Conservation (phyloP, 108 stramenopile genomes). For the Discostella stelligeroides region DNA sequence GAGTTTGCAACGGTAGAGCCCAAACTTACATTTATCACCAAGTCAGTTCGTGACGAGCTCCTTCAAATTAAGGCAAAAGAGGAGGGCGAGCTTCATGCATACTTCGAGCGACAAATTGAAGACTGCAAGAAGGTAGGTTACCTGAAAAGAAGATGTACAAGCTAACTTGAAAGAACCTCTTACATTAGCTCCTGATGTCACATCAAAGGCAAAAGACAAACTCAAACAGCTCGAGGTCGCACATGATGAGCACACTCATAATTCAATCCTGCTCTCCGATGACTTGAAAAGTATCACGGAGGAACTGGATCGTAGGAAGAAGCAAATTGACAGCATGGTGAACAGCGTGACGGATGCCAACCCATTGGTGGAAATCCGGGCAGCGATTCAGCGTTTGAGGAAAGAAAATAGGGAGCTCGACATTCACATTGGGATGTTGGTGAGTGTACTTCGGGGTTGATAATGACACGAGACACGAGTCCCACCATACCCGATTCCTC, state of each 20-base stretch:
- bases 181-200: not conserved
- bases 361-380: slow-evolving; percentile 35
- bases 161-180: not conserved
- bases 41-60: slow-evolving; percentile 19
- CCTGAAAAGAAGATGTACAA: too few relatives aligned
- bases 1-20: slow-evolving; percentile 23
- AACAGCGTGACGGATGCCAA: slow-evolving; percentile 40
- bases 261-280: slow-evolving; percentile 15
- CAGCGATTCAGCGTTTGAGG: slow-evolving; percentile 31
- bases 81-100: slow-evolving; percentile 7
- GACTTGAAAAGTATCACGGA: slow-evolving; percentile 13
- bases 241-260: slow-evolving; percentile 18
- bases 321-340: slow-evolving; percentile 38
- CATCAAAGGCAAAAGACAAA: slow-evolving; percentile 7
- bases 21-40: slow-evolving; percentile 3
- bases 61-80: slow-evolving; percentile 24
- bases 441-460: slow-evolving; percentile 19
- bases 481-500: too few relatives aligned
- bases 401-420: slow-evolving; percentile 47
- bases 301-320: slow-evolving; percentile 29
- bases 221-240: slow-evolving; percentile 17
- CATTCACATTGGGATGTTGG: slow-evolving; percentile 33
- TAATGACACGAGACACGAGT: too few relatives aligned
- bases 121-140: slow-evolving; percentile 23
- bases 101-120: slow-evolving; percentile 13